These are phyloP conservation scores for Rhodotorula sp. DNA, from an alignment of 1,284 basidiomycete genomes.

Conservation along the genomic window DNA sequence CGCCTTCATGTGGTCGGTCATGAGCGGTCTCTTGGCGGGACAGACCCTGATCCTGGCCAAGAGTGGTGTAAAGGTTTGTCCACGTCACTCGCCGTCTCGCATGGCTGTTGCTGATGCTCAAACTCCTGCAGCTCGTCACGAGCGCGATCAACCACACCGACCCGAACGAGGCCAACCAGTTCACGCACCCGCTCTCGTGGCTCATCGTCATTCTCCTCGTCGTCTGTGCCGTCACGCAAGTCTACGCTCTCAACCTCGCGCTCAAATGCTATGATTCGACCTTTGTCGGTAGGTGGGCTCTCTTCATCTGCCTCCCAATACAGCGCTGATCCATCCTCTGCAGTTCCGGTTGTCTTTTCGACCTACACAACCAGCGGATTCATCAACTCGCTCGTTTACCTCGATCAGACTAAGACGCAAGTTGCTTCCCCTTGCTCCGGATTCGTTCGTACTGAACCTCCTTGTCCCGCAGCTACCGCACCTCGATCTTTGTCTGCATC, in stretches of 20 bases:
- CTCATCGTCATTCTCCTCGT: slow-evolving; percentile 78
- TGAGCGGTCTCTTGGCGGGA: slow-evolving; percentile 83
- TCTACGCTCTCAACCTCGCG: slow-evolving; percentile 62
- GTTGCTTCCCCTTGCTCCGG: slow-evolving; percentile 48
- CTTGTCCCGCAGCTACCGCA: slow-evolving; percentile 61
- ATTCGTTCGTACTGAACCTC: slow-evolving; percentile 52
- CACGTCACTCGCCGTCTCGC: slow-evolving; percentile 5
- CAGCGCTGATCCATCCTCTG: no score
- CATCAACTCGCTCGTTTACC: slow-evolving; percentile 62
- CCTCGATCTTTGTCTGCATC: slow-evolving; percentile 77
- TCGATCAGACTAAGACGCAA: slow-evolving; percentile 37
- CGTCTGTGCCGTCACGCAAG: slow-evolving; percentile 79
- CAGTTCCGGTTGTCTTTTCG: slow-evolving; percentile 55
- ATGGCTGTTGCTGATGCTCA: neutral
- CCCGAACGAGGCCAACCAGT: slow-evolving; percentile 50
- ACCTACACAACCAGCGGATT: slow-evolving; percentile 53
- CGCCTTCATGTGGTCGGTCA: slow-evolving; percentile 88
- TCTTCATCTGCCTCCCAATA: no score
- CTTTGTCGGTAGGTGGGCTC: slow-evolving; percentile 50
- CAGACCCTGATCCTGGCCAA: slow-evolving; percentile 89
- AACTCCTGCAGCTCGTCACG: slow-evolving; percentile 29
- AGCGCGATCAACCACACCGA: slow-evolving; percentile 34
- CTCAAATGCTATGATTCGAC: slow-evolving; percentile 58
- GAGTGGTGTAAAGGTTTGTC: slow-evolving; percentile 53
- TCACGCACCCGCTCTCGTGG: slow-evolving; percentile 75